Evolutionary conservation across 106 monocot species (phyloP), one percentile per base, ranked within the genome.

Genomic region (Dioscorea dumetorum): DNA sequence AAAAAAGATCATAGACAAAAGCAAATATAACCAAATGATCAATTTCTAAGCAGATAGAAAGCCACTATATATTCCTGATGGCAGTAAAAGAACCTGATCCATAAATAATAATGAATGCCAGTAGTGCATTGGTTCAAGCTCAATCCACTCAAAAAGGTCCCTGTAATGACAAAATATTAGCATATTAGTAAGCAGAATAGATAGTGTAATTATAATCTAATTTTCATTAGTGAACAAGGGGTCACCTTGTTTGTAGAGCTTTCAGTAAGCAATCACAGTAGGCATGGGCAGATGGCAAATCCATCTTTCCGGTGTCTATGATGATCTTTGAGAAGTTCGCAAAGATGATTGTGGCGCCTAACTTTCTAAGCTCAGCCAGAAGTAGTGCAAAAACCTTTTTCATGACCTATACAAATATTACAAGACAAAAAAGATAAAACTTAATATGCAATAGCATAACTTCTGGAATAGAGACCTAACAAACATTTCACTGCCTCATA

Each of bases 91-190:
- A 62, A 91, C 95, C 95, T 95, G 86, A 82, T 95, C 95, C 91
- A 95, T 91, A 60, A 88, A 95, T 13, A 95, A 73, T 17, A 95
- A 76, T 1, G 91, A 88, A 75, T 95, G 84, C 95, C 95, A 95
- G 67, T 64, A 95, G 49, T 91, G 78, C 22, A 88, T 51, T 58
- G 91, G 91, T 64, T 91, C 95, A 72, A 95, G 81, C 70, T 95
- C 95, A 61, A 95, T 86, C 95, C 95, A 95, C 78, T 95, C 88
- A 72, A 95, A 95, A 57, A 95, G 78, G 77, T 95, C 91, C 87
- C 95, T 95, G 67, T 62, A 49, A 58, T 50, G 52, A 51, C 13
- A 74, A 3, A 73, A 23, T 12, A 48, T 13, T 8, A 61, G 2
- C 23, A 41, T 8, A 41, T 41, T 10, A 41, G 41, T 41, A 41